phyloP scores from a whole-genome alignment of 2,329 filamentous ascomycete genomes.

The Claviceps arundinis region DNA sequence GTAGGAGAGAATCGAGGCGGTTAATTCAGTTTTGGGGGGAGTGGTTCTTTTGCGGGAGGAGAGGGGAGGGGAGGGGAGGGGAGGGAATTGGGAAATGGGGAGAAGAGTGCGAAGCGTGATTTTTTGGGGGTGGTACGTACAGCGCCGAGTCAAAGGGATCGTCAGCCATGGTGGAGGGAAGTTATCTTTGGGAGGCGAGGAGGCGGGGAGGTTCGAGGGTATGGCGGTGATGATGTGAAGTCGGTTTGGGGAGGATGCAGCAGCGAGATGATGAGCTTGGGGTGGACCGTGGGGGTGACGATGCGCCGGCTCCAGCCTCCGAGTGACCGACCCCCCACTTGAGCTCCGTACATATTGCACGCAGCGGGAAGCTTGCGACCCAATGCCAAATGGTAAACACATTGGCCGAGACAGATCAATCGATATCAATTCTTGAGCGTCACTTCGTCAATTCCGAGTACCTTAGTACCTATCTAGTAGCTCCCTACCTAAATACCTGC shows the following conservation, averaged over 20 bases:
- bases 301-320: neutral
- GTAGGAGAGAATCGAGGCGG: neutral
- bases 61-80: neutral
- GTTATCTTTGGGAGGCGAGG: neutral
- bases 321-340: neutral
- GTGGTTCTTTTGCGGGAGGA: neutral
- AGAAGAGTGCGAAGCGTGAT: neutral
- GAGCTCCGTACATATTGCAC: neutral
- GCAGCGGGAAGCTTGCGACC: no score
- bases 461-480: no score
- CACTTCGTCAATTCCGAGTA: no score
- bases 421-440: no score
- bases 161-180: slow-evolving; percentile 28
- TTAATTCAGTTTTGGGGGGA: neutral
- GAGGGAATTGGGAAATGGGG: neutral
- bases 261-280: neutral
- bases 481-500: no score
- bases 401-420: no score
- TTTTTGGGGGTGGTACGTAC: slow-evolving; percentile 31
- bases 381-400: no score
- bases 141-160: slow-evolving; percentile 66
- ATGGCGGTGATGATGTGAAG: neutral
- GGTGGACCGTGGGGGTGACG: neutral
- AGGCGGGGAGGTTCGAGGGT: no score
- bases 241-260: neutral